Evolutionary conservation across 106 monocot genomes (phyloP).

Genomic region (Dendrobium catenatum): DNA sequence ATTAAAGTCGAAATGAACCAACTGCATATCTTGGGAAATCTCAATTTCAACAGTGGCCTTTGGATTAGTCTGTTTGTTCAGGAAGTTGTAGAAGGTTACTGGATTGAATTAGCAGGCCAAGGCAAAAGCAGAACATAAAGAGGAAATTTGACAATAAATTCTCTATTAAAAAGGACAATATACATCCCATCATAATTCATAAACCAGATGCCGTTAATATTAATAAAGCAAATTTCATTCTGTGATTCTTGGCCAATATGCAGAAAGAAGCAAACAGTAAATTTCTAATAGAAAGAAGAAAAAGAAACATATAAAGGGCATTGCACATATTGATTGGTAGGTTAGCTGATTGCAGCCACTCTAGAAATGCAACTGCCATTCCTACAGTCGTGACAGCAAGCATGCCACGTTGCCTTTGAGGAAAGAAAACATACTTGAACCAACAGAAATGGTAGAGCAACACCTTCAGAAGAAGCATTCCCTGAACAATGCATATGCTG

Average conservation of each 20-base stretch:
- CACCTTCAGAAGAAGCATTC: constrained; percentile 26
- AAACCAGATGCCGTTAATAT: too few relatives aligned
- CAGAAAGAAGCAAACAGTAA: not conserved
- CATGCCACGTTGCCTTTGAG: not conserved
- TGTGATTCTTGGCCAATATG: not conserved
- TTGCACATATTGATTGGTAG: not conserved
- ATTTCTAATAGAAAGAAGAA: not conserved
- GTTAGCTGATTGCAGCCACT: not conserved
- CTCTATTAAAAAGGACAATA: not conserved
- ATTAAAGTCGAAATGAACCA: constrained; percentile 60
- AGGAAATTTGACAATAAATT: not conserved
- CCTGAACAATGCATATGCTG: constrained; percentile 19
- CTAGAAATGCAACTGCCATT: not conserved
- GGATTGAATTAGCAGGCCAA: not conserved
- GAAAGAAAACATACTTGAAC: constrained; percentile 37
- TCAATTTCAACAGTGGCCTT: constrained; percentile 57
- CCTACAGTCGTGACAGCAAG: too few relatives aligned
- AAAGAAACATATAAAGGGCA: not conserved
- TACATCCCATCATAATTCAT: not conserved
- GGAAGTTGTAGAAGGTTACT: not conserved
- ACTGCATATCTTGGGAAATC: constrained; percentile 48
- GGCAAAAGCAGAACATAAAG: not conserved
- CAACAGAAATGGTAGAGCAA: constrained; percentile 57
- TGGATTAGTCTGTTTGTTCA: constrained; percentile 28
- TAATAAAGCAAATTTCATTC: not conserved